Base-by-base conservation (phyloP, 2,329 filamentous ascomycete species). In the Hypoxylon sp. region DNA sequence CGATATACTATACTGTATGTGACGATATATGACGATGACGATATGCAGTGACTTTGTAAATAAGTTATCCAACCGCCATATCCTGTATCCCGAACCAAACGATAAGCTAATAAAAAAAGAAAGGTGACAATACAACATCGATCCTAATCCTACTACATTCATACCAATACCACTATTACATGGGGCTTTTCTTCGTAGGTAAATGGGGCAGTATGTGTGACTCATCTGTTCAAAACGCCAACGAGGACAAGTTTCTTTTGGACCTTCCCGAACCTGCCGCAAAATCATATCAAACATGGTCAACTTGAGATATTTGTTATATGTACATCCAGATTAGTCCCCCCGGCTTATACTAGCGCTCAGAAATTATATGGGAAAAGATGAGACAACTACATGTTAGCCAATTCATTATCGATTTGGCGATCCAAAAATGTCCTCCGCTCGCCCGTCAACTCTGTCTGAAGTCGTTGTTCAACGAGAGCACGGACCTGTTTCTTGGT, bases 401-500 rank as follows among this genome's bases (percentile, higher is more conserved):
- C 94, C 78, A 99, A 84, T 84, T 98, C 94, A 62, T 89, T 88
- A 82, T 99, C 96, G 81, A 99, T 98, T 83, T 94, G 92, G 74
- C 91, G 87, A 82, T 98, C 95, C 84, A 98, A 89, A 83, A 97
- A 98, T 14, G 90, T 90, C 78, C 92, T 90, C 80, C 94, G 91
- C 81, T 98, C 94, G 22, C 94, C 94, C 0, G 88, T 86, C 64
- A 98, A 86, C 79, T 97, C 94, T 3, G 92, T 95, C 83, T 98
- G 95, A 69, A 99, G 82, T 75, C 94, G 89, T 84, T 98, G 94
- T 83, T 99, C 96, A 11, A 97, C 94, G 48, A 98, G 86, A 3
- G 93, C 94, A 55, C 93, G 88, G 63, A 96, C 91, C 83, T 98
- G 95, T 84, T 99, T 99, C 90, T 98, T 99, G 5, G 96, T 99